Percentiles rank a stretch among this genome's conserved stretches.
Conservation (phyloP, 345 rosid species). For the Dipteronia sinensis region DNA sequence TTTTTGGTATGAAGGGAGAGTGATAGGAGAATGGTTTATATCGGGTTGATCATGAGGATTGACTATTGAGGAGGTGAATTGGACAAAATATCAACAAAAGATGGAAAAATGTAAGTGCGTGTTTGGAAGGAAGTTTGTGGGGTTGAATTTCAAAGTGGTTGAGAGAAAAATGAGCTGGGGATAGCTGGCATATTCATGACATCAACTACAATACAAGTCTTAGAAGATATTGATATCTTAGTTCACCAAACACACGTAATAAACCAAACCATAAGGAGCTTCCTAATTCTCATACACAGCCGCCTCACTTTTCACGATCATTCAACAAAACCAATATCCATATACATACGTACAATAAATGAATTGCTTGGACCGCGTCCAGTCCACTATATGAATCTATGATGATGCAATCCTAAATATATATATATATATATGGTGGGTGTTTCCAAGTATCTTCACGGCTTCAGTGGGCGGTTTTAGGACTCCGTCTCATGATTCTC, state of each 20-base stretch:
- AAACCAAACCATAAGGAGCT: not conserved
- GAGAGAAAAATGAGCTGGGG: slow-evolving; percentile 14
- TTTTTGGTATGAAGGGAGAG: not conserved
- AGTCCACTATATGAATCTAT: not conserved
- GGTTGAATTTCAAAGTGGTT: not conserved
- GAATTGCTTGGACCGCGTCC: not conserved
- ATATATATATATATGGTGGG: no score
- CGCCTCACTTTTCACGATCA: not conserved
- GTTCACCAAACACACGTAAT: slow-evolving; percentile 2
- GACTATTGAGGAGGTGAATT: not conserved
- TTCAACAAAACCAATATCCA: slow-evolving; percentile 1
- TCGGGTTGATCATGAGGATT: not conserved
- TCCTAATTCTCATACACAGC: not conserved
- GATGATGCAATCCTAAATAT: not conserved
- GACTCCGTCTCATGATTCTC: not conserved
- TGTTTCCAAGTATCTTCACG: not conserved
- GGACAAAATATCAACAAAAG: not conserved
- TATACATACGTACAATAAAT: no score
- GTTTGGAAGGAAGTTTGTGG: slow-evolving; percentile 5
- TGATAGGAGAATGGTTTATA: no score
- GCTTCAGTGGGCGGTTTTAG: not conserved
- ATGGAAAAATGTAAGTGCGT: not conserved
- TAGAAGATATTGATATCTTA: not conserved
- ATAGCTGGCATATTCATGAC: slow-evolving; percentile 17
- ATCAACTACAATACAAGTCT: not conserved